Evolutionary conservation across 1,284 basidiomycete genomes (phyloP).

Genomic region (Wallemia ichthyophaga): DNA sequence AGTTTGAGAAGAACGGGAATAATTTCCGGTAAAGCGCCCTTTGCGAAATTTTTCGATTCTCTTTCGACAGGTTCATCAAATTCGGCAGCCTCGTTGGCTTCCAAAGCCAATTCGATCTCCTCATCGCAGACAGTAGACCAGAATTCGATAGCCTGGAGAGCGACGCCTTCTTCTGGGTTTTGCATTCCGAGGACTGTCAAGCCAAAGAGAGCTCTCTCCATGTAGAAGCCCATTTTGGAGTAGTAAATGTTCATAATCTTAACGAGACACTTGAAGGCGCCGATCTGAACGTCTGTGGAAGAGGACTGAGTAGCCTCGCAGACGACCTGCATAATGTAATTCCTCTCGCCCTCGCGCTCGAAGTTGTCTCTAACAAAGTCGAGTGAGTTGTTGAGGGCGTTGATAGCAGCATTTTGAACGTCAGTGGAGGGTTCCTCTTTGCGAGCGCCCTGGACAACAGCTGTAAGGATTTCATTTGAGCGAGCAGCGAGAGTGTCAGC

Average conservation of each 20-base stretch:
- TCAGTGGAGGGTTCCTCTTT: slow-evolving; percentile 84
- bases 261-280: slow-evolving; percentile 80
- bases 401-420: slow-evolving; percentile 81
- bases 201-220: slow-evolving; percentile 95
- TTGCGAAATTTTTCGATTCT: slow-evolving; percentile 72
- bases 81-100: slow-evolving; percentile 55
- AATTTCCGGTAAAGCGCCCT: slow-evolving; percentile 76
- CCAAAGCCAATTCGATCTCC: slow-evolving; percentile 73
- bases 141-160: slow-evolving; percentile 90
- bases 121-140: slow-evolving; percentile 99
- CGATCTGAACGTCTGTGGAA: slow-evolving; percentile 52
- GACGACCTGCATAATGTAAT: slow-evolving; percentile 99
- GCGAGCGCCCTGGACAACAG: slow-evolving; percentile 87
- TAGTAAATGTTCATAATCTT: slow-evolving; percentile 96
- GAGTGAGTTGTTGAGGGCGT: slow-evolving; percentile 78
- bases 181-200: slow-evolving; percentile 98
- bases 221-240: slow-evolving; percentile 96
- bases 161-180: slow-evolving; percentile 64
- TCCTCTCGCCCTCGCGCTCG: slow-evolving; percentile 87
- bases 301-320: slow-evolving; percentile 87
- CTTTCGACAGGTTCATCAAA: slow-evolving; percentile 71
- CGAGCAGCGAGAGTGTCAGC: slow-evolving; percentile 62
- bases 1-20: slow-evolving; percentile 69
- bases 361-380: slow-evolving; percentile 97
- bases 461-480: slow-evolving; percentile 92